A percentile compares a stretch with the other conserved stretches of the same genome.
These are phyloP conservation scores for Amylostereum chailletii DNA, from an alignment of 1,284 basidiomycete species.

Conservation along the genomic window DNA sequence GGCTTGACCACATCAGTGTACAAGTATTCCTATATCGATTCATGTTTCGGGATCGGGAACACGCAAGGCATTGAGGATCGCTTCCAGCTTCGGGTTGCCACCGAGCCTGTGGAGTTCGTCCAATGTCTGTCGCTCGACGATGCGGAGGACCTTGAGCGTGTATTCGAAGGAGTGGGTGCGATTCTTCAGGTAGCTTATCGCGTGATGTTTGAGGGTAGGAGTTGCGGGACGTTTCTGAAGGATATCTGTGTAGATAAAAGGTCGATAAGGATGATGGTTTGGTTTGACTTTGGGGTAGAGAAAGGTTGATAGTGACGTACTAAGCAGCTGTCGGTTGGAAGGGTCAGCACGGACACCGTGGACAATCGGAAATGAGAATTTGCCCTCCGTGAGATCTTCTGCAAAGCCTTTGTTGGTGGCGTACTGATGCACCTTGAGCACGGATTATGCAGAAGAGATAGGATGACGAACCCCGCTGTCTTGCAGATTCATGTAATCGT, in stretches of 20 bases:
- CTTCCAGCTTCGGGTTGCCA: slow-evolving; percentile 41
- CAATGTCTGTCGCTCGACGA: slow-evolving; percentile 46
- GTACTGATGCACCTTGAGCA: slow-evolving; percentile 48
- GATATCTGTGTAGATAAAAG: slow-evolving; percentile 48
- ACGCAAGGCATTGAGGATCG: slow-evolving; percentile 34
- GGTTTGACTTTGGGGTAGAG: not conserved
- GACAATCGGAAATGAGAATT: slow-evolving; percentile 93
- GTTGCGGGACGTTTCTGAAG: slow-evolving; percentile 82
- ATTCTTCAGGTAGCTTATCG: slow-evolving; percentile 69
- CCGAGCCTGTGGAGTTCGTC: slow-evolving; percentile 50
- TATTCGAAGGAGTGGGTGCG: slow-evolving; percentile 73
- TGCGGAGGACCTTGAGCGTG: slow-evolving; percentile 51
- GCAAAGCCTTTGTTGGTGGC: slow-evolving; percentile 89
- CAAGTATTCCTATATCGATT: no score
- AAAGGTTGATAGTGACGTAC: slow-evolving; percentile 35
- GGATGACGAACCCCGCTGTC: slow-evolving; percentile 55
- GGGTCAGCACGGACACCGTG: slow-evolving; percentile 77
- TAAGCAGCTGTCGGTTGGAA: slow-evolving; percentile 71
- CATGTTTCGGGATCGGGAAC: slow-evolving; percentile 12
- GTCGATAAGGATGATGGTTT: not conserved
- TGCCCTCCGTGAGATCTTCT: slow-evolving; percentile 93
- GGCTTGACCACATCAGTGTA: no score
- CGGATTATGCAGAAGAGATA: not conserved
- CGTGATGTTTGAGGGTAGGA: slow-evolving; percentile 70
- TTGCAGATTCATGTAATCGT: slow-evolving; percentile 96